phyloP scores from a whole-genome alignment of 2,329 filamentous ascomycete species.

The Curvularia sp. region DNA sequence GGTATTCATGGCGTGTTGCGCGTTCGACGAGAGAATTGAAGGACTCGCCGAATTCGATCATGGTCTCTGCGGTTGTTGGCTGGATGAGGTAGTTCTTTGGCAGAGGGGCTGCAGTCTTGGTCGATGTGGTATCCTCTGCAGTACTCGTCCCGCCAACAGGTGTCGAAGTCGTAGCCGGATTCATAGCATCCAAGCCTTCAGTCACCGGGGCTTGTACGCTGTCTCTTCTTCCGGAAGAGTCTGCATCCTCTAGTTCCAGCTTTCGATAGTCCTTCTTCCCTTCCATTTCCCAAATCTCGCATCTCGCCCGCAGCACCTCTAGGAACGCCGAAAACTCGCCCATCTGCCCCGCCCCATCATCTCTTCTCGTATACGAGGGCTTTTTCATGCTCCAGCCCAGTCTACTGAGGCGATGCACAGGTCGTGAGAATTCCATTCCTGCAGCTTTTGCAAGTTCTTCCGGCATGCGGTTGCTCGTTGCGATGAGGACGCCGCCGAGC shows the following conservation, averaged over 20 bases:
- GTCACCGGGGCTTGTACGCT: conserved; percentile 6
- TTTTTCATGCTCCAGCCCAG: conserved; percentile 54
- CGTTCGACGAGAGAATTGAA: conserved; percentile 34
- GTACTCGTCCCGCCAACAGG: neutral
- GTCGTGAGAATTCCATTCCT: conserved; percentile 70
- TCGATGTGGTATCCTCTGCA: neutral
- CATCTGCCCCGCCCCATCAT: conserved; percentile 54
- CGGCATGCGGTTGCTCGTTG: conserved; percentile 83
- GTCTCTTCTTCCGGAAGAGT: conserved; percentile 1
- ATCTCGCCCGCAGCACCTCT: conserved; percentile 76
- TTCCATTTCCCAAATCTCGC: conserved; percentile 86
- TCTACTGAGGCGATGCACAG: conserved; percentile 54
- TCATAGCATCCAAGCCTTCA: neutral
- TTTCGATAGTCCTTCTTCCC: conserved; percentile 74
- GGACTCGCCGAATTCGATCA: conserved; percentile 29
- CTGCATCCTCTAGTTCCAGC: conserved; percentile 44
- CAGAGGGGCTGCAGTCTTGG: conserved; percentile 11
- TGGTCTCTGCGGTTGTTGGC: conserved; percentile 32
- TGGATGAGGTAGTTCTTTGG: conserved; percentile 49
- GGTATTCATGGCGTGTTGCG: conserved; percentile 42
- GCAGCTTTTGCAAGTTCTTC: conserved; percentile 80
- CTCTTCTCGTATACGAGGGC: conserved; percentile 56
- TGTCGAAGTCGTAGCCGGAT: neutral
- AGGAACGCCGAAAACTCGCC: conserved; percentile 80
- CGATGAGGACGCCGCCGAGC: conserved; percentile 79